Base-by-base conservation (phyloP, 2,329 filamentous ascomycete genomes). In the Teratosphaeria destructans region DNA sequence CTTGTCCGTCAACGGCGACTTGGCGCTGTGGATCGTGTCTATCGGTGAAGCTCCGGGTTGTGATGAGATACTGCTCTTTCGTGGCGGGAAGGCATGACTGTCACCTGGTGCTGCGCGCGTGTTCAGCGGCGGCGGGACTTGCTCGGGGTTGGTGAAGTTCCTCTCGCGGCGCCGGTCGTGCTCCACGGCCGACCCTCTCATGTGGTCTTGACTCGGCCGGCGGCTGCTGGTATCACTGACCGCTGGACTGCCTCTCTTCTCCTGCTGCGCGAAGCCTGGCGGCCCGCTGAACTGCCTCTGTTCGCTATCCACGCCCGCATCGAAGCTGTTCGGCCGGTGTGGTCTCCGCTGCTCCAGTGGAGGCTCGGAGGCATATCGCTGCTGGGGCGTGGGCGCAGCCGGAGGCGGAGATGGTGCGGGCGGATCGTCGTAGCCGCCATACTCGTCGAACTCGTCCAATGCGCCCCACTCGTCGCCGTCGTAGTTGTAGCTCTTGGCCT, bases 401-500 rank as follows among this genome's bases (percentile, higher is more conserved):
- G 75, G 67, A 12, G 78, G 75, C 56, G 77, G 74, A 29, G 75
- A 73, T 39, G 76, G 73, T 26, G 23, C 52, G 11, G 27, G 27
- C 55, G 52, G 12, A 7, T 75, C 72, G 37, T 76, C 72, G 52
- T 78, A 75, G 39, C 81, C 80, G 49, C 83, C 81, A 63, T 81
- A 79, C 60, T 81, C 78, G 58, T 82, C 79, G 58, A 85, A 81
- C 55, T 82, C 81, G 64, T 81, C 78, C 63, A 77, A 78, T 52
- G 84, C 87, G 39, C 90, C 93, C 92, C 93, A 96, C 70, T 96
- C 93, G 68, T 95, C 91, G 63, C 92, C 93, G 68, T 93, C 92
- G 70, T 97, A 97, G 70, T 85, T 89, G 67, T 88, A 86, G 60
- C 85, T 81, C 74, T 92, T 93, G 39, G 93, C 93, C 69, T 95